A percentile compares a stretch with the other conserved stretches of the same genome.
These are phyloP conservation scores for Exophiala calicioides DNA, from an alignment of 2,329 filamentous ascomycete species.

Conservation along the genomic window DNA sequence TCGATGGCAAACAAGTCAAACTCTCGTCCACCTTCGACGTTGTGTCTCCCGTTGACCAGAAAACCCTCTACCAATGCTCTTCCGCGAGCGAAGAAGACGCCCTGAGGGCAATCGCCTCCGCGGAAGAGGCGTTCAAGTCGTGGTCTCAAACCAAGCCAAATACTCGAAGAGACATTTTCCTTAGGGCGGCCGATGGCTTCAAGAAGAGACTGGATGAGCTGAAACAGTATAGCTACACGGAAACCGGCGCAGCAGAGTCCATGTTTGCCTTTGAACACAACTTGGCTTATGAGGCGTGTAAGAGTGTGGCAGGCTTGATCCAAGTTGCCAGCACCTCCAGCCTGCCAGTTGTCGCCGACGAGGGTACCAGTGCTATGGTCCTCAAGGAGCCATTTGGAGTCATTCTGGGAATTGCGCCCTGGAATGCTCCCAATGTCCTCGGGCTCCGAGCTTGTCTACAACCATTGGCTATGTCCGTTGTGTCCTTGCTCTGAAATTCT, in stretches of 20 bases:
- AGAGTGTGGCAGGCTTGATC: slow-evolving; percentile 25
- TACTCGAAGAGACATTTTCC: slow-evolving; percentile 67
- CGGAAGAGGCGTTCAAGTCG: slow-evolving; percentile 65
- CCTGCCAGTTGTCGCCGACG: slow-evolving; percentile 50
- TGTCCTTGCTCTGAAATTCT: slow-evolving; percentile 29
- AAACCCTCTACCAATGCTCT: slow-evolving; percentile 57
- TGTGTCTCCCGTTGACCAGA: slow-evolving; percentile 55
- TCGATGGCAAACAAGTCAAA: slow-evolving; percentile 46
- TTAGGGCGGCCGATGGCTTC: slow-evolving; percentile 66
- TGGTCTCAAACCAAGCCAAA: slow-evolving; percentile 67
- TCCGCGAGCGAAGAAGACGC: slow-evolving; percentile 59
- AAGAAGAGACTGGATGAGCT: slow-evolving; percentile 62
- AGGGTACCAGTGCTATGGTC: slow-evolving; percentile 63
- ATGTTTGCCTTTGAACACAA: slow-evolving; percentile 36
- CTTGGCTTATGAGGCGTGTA: slow-evolving; percentile 22
- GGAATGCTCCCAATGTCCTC: slow-evolving; percentile 62
- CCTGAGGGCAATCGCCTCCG: slow-evolving; percentile 59
- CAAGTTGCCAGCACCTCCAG: slow-evolving; percentile 41
- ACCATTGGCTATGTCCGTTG: slow-evolving; percentile 56
- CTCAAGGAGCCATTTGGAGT: slow-evolving; percentile 78
- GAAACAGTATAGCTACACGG: slow-evolving; percentile 58
- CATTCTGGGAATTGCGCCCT: slow-evolving; percentile 76
- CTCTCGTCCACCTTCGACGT: slow-evolving; percentile 51
- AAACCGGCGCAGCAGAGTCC: slow-evolving; percentile 55
- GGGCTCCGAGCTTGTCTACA: slow-evolving; percentile 55